Conservation (phyloP, 139 green algal species). For the Astrephomene gubernaculifera region DNA sequence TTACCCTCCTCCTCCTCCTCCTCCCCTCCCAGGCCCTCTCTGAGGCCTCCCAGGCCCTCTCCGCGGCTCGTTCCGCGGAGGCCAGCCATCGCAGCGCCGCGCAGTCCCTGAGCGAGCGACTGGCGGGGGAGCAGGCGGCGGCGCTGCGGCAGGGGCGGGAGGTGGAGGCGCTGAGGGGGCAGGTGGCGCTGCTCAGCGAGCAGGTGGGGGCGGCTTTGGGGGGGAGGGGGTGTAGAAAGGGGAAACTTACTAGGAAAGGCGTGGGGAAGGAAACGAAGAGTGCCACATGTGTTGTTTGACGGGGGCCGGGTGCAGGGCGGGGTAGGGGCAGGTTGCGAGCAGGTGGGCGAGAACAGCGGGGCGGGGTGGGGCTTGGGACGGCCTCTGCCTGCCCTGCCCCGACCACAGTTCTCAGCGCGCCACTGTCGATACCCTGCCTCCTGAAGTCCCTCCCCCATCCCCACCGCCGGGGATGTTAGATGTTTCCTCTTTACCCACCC, state of each 20-base stretch:
- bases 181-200: constrained; percentile 30
- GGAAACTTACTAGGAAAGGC: too few species aligned
- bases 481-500: background rate
- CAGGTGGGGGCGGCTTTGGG: constrained; percentile 11
- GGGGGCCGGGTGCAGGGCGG: too few species aligned
- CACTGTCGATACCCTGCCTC: too few species aligned
- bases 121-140: constrained; percentile 36
- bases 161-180: constrained; percentile 23
- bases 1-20: background rate
- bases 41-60: constrained; percentile 16
- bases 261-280: background rate
- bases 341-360: too few species aligned
- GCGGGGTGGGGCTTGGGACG: too few species aligned
- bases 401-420: too few species aligned
- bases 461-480: too few species aligned
- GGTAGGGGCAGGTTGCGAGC: too few species aligned
- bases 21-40: background rate
- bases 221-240: background rate
- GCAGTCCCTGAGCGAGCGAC: constrained; percentile 35
- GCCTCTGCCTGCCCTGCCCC: too few species aligned
- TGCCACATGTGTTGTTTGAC: too few species aligned
- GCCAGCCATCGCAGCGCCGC: constrained; percentile 30
- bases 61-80: constrained; percentile 7
- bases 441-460: too few species aligned
- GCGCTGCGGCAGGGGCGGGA: constrained; percentile 19